Conservation (phyloP, 1,139 yeast species). For the Candida freyschussii region DNA sequence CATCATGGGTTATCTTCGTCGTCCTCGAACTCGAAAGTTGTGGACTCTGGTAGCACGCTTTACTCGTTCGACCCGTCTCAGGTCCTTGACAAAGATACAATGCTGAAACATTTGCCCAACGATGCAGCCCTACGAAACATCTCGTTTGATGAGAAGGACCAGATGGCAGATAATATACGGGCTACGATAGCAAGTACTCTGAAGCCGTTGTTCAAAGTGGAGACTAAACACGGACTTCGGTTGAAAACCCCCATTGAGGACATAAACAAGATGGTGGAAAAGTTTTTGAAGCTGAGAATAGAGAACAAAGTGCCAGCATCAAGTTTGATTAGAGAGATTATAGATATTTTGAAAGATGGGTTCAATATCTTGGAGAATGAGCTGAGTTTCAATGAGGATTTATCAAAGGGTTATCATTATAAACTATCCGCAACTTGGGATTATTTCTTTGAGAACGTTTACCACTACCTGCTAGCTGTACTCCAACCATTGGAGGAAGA, state of each 20-base stretch:
- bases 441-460: conserved; percentile 45
- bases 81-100: conserved; percentile 27
- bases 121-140: conserved; percentile 30
- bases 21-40: conserved; percentile 42
- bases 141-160: conserved; percentile 39
- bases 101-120: conserved; percentile 22
- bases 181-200: conserved; percentile 38
- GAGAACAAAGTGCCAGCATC: conserved; percentile 35
- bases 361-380: conserved; percentile 39
- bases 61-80: conserved; percentile 42
- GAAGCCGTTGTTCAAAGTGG: conserved; percentile 46
- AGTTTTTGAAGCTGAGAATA: conserved; percentile 41
- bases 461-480: conserved; percentile 55
- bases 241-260: conserved; percentile 53
- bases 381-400: conserved; percentile 24
- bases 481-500: conserved; percentile 56
- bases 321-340: conserved; percentile 39
- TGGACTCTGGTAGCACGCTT: conserved; percentile 39
- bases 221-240: conserved; percentile 21
- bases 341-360: conserved; percentile 42
- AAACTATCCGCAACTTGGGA: conserved; percentile 48
- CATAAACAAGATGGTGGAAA: conserved; percentile 42
- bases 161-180: conserved; percentile 46
- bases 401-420: conserved; percentile 26
- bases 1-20: conserved; percentile 38